Percentiles rank a stretch among this genome's conserved stretches.
phyloP scores from a whole-genome alignment of 2,329 filamentous ascomycete species.

The Aspergillus intermedius region DNA sequence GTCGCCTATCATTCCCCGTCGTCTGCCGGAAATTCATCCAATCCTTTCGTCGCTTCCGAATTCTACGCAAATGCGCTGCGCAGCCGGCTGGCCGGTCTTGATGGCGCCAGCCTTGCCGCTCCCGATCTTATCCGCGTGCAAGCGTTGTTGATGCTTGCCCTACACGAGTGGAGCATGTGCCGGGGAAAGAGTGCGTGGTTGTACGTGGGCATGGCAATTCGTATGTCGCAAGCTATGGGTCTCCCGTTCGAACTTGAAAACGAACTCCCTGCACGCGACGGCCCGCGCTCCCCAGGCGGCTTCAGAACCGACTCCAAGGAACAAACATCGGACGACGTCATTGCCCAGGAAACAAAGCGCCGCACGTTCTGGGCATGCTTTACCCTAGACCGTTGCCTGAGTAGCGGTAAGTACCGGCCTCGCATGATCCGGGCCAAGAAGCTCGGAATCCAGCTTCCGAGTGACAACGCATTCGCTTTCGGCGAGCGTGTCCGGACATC shows the following conservation, averaged over 20 bases:
- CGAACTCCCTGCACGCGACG: constrained; percentile 41
- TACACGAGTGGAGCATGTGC: constrained; percentile 54
- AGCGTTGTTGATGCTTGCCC: constrained; percentile 49
- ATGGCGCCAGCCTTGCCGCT: constrained; percentile 35
- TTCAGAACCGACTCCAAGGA: constrained; percentile 32
- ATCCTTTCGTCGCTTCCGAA: constrained; percentile 47
- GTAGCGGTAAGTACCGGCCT: constrained; percentile 49
- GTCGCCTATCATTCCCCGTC: constrained; percentile 44
- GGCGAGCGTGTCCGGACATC: constrained; percentile 49
- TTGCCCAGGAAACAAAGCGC: constrained; percentile 48
- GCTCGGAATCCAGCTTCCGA: constrained; percentile 50
- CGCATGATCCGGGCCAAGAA: constrained; percentile 48
- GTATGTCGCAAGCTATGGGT: constrained; percentile 41
- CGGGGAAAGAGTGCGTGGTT: constrained; percentile 49
- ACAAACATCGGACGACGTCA: constrained; percentile 42
- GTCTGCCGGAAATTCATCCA: constrained; percentile 36
- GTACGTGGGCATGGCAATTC: constrained; percentile 42
- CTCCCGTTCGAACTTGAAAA: constrained; percentile 42
- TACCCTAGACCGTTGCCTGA: constrained; percentile 51
- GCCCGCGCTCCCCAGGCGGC: constrained; percentile 30
- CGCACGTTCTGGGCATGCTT: constrained; percentile 55
- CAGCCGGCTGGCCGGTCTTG: constrained; percentile 39
- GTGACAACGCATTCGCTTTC: constrained; percentile 50
- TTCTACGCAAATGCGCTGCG: constrained; percentile 50
- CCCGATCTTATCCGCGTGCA: constrained; percentile 48